Evolutionary conservation across 495 filamentous ascomycete genomes (phyloP).

Genomic region (Letharia lupina): DNA sequence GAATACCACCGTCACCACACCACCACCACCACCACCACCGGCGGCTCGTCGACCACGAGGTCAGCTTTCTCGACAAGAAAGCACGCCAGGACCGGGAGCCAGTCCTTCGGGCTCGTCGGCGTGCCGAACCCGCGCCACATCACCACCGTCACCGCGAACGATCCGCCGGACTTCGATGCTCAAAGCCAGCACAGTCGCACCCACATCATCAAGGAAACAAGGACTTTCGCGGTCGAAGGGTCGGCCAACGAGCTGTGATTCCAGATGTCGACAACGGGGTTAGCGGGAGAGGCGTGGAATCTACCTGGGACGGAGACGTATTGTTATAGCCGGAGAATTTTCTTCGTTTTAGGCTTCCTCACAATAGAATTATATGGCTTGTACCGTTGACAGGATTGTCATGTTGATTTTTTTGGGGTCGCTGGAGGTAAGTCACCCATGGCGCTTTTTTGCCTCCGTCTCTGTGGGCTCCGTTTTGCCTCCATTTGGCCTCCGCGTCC

Average conservation of each 20-base stretch:
- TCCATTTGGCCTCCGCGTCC: too few species aligned
- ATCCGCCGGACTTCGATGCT: neutral
- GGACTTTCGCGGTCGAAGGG: slow-evolving; percentile 1
- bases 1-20: neutral
- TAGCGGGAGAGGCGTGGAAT: neutral
- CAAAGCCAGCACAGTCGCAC: slow-evolving; percentile 6
- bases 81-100: neutral
- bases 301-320: neutral
- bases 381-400: too few species aligned
- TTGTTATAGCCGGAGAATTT: neutral
- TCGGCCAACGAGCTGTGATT: neutral
- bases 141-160: slow-evolving; percentile 1
- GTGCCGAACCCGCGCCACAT: neutral
- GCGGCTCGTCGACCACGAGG: neutral
- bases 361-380: too few species aligned
- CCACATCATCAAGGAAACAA: slow-evolving; percentile 8
- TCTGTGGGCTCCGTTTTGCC: too few species aligned
- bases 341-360: too few species aligned
- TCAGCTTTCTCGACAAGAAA: neutral
- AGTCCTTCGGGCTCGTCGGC: neutral
- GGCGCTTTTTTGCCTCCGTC: too few species aligned
- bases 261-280: neutral
- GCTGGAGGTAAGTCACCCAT: too few species aligned
- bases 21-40: neutral
- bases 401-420: too few species aligned